Percentiles rank a stretch among this genome's conserved stretches.
These are phyloP conservation scores for Dicorynia guianensis DNA, from an alignment of 306 rosid genomes.

Conservation along the genomic window DNA sequence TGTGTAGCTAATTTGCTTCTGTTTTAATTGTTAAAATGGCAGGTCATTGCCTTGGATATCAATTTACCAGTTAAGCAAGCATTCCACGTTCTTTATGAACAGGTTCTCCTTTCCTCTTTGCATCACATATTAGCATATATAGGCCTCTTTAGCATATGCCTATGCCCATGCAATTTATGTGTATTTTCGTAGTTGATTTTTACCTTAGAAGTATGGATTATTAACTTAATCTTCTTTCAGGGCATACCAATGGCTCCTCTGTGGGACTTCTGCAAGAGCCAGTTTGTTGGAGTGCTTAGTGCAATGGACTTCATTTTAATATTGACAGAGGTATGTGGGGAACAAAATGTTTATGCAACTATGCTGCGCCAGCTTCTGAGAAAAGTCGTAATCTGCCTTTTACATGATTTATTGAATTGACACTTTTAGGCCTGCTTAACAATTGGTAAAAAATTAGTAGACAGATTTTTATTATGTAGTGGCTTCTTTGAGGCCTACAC, in stretches of 20 bases:
- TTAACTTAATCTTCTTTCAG: conserved; percentile 51
- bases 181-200: conserved; percentile 33
- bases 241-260: conserved; percentile 64
- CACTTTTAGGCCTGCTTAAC: not conserved
- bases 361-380: conserved; percentile 5
- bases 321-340: conserved; percentile 63
- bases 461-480: not conserved
- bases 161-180: conserved; percentile 3
- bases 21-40: conserved; percentile 35
- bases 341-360: conserved; percentile 22
- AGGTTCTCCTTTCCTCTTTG: conserved; percentile 44
- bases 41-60: conserved; percentile 70
- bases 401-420: not conserved
- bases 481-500: conserved; percentile 9
- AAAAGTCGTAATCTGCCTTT: conserved; percentile 10
- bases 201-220: conserved; percentile 25
- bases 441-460: not conserved
- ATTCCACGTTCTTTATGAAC: conserved; percentile 60
- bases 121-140: not conserved
- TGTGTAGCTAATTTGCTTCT: conserved; percentile 31
- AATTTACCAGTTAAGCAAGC: conserved; percentile 69
- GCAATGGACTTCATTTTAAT: conserved; percentile 66
- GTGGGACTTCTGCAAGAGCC: conserved; percentile 61
- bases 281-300: conserved; percentile 67
- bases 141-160: not conserved